A percentile compares a stretch with the other conserved stretches of the same genome.
Evolutionary conservation across 805 yeast genomes (phyloP).

Genomic region (Metschnikowia kunwiensis): DNA sequence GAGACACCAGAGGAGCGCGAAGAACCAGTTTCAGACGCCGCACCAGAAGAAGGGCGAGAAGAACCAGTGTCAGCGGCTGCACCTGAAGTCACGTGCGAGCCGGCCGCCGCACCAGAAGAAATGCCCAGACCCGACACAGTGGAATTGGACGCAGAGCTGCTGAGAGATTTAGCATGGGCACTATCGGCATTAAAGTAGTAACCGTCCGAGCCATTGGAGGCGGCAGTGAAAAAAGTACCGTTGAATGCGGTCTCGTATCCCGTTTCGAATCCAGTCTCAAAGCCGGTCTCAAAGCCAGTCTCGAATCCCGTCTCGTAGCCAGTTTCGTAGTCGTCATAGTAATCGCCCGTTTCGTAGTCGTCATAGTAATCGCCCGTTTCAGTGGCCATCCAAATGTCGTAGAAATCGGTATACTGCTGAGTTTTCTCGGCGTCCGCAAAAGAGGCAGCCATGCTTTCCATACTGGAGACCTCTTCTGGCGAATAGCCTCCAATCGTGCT

Average conservation of each 20-base stretch:
- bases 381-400: not conserved
- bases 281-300: too few relatives aligned
- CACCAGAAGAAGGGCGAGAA: too few relatives aligned
- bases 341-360: not conserved
- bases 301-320: too few relatives aligned
- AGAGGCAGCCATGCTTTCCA: not conserved
- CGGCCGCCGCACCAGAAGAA: too few relatives aligned
- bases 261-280: not conserved
- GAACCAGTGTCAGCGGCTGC: too few relatives aligned
- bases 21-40: too few relatives aligned
- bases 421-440: slow-evolving; percentile 1
- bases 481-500: not conserved
- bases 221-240: not conserved
- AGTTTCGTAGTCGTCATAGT: too few relatives aligned
- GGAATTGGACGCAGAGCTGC: too few relatives aligned
- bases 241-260: not conserved
- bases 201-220: not conserved
- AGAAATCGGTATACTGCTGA: slow-evolving; percentile 1
- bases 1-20: too few relatives aligned
- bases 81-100: too few relatives aligned
- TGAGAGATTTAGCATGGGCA: too few relatives aligned
- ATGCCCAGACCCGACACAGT: too few relatives aligned
- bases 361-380: not conserved
- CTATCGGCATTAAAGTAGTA: not conserved
- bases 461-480: slow-evolving; percentile 1